These are phyloP conservation scores for Dipteronia dyeriana DNA, from an alignment of 345 rosid species.

Conservation along the genomic window DNA sequence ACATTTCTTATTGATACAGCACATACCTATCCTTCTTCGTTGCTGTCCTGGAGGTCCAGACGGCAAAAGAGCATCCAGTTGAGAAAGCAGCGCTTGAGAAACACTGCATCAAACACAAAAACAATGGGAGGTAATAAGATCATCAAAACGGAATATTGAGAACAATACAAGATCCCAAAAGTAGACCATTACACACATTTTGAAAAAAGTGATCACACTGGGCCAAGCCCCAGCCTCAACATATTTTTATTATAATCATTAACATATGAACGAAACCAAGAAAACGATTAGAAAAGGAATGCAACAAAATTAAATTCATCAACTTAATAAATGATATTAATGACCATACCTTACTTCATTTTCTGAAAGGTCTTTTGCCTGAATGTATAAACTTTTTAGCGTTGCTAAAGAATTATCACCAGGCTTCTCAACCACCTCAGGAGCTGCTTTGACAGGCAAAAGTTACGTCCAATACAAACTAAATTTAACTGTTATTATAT, in stretches of 20 bases:
- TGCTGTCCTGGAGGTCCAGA: conserved; percentile 78
- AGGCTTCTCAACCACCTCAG: conserved; percentile 91
- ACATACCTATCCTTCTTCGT: conserved; percentile 73
- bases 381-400: conserved; percentile 62
- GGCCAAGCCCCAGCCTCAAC: neutral
- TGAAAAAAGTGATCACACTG: neutral
- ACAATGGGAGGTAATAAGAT: conserved; percentile 12
- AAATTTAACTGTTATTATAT: neutral
- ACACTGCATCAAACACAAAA: conserved; percentile 43
- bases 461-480: conserved; percentile 18
- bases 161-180: neutral
- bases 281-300: neutral
- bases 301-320: neutral
- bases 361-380: conserved; percentile 87
- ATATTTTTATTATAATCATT: neutral
- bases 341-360: conserved; percentile 65
- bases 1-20: conserved; percentile 5
- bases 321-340: neutral
- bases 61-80: conserved; percentile 72
- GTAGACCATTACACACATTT: neutral
- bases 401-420: conserved; percentile 69
- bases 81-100: conserved; percentile 51
- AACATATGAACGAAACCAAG: neutral
- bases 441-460: conserved; percentile 55
- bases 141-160: neutral